Evolutionary conservation across 805 yeast genomes (phyloP).

Genomic region (Saturnispora gosingensis): DNA sequence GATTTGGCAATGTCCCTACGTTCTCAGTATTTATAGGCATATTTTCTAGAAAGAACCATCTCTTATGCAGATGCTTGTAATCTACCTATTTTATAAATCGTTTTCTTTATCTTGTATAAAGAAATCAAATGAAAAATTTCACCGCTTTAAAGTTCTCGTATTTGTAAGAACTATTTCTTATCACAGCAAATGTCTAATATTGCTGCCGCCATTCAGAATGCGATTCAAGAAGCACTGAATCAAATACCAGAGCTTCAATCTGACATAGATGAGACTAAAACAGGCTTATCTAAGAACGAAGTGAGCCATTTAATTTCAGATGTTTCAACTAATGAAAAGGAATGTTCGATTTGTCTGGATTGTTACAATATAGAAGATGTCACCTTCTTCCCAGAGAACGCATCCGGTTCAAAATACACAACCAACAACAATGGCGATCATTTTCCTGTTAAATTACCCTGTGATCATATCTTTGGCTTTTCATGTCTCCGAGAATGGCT

Average conservation of each 20-base stretch:
- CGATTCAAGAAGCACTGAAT: background rate
- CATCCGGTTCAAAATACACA: conserved; percentile 8
- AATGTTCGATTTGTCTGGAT: conserved; percentile 2
- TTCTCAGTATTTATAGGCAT: conserved; percentile 38
- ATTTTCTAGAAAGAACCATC: background rate
- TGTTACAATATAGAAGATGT: background rate
- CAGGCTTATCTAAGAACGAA: background rate
- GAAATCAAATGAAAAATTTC: conserved; percentile 2
- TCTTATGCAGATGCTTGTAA: background rate
- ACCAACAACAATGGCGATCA: conserved; percentile 30
- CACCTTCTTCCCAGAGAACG: conserved; percentile 9
- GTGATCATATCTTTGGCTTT: conserved; percentile 80
- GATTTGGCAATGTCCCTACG: conserved; percentile 47
- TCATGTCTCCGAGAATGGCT: conserved; percentile 81
- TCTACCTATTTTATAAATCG: background rate
- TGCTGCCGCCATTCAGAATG: background rate
- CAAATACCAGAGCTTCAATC: background rate
- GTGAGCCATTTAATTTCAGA: background rate
- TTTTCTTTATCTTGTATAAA: conserved; percentile 2
- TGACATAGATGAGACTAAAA: background rate
- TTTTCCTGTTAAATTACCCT: conserved; percentile 65
- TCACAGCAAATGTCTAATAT: background rate
- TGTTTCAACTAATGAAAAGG: background rate
- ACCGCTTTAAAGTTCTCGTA: background rate
- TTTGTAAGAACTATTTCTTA: background rate